Percentiles rank a stretch among this genome's conserved stretches.
Conservation (phyloP, 805 yeast genomes). For the Starmerella etchellsii region DNA sequence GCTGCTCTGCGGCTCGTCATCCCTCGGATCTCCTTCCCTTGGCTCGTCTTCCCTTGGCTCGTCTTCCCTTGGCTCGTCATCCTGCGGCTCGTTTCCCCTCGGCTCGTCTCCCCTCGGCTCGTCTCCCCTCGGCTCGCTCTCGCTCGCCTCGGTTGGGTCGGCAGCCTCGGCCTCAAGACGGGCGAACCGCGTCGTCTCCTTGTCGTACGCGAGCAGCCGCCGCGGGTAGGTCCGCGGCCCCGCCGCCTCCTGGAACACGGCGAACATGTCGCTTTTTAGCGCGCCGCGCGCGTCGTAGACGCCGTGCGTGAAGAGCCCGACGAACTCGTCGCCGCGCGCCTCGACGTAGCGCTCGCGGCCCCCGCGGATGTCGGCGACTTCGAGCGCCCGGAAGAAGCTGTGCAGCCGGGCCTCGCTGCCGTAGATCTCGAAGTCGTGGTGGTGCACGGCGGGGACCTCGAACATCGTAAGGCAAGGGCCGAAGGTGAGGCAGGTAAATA, state of each 20-base stretch:
- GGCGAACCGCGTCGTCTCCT: neutral
- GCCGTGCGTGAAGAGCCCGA: conserved; percentile 13
- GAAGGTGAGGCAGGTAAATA: too few species aligned
- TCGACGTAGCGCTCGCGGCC: neutral
- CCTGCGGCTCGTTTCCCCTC: neutral
- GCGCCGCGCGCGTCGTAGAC: conserved; percentile 7
- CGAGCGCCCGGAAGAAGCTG: conserved; percentile 2
- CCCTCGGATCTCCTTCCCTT: neutral
- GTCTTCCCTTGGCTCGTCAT: neutral
- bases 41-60: neutral
- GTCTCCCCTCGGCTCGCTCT: neutral
- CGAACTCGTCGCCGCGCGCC: neutral
- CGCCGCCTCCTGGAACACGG: conserved; percentile 1
- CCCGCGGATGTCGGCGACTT: conserved; percentile 1
- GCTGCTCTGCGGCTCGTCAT: neutral
- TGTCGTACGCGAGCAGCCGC: neutral
- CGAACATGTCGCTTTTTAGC: conserved; percentile 5
- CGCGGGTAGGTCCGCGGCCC: neutral
- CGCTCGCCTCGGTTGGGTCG: neutral
- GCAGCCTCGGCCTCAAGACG: neutral
- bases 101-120: neutral
- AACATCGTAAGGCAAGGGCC: too few species aligned
- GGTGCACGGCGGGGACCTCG: conserved; percentile 9
- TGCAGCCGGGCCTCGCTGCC: neutral
- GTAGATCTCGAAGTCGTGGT: conserved; percentile 1